phyloP scores from a whole-genome alignment of 352 stramenopile genomes.

The Phytopythium chamaehyphon region DNA sequence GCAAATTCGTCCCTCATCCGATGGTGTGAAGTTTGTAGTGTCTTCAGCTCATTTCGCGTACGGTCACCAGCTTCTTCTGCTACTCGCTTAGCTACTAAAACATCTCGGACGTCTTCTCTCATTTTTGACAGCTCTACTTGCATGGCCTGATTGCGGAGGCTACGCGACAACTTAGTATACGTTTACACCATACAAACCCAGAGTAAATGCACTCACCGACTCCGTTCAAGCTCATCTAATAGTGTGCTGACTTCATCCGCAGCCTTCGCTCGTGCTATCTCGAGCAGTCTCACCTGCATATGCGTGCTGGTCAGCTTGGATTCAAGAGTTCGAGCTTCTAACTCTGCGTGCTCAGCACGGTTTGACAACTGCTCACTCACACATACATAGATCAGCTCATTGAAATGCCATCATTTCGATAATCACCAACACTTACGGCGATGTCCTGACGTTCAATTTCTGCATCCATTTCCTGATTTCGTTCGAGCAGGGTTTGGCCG shows the following conservation, averaged over 20 bases:
- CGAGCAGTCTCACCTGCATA: slow-evolving; percentile 32
- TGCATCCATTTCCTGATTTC: slow-evolving; percentile 21
- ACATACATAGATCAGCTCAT: not conserved
- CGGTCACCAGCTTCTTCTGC: slow-evolving; percentile 24
- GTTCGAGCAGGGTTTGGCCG: slow-evolving; percentile 18
- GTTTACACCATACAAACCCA: not conserved
- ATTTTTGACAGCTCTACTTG: slow-evolving; percentile 17
- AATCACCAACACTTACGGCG: not conserved
- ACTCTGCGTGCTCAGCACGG: slow-evolving; percentile 39
- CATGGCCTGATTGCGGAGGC: slow-evolving; percentile 13
- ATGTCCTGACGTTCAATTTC: slow-evolving; percentile 11
- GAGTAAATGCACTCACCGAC: not conserved
- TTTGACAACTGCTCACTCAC: slow-evolving; percentile 19
- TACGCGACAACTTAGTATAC: not conserved
- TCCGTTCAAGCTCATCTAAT: slow-evolving; percentile 4
- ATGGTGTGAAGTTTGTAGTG: slow-evolving; percentile 6
- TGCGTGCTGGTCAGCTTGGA: slow-evolving; percentile 24
- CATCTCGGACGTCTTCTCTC: slow-evolving; percentile 14
- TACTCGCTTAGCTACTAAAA: slow-evolving; percentile 8
- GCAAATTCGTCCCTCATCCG: slow-evolving; percentile 1
- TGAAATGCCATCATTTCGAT: too few species aligned
- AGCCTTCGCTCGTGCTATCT: slow-evolving; percentile 27
- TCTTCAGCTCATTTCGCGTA: slow-evolving; percentile 3
- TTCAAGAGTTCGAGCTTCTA: slow-evolving; percentile 34
- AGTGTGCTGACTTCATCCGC: slow-evolving; percentile 26